phyloP scores from a whole-genome alignment of 148 eudicot species.

The Linanthus parryae region DNA sequence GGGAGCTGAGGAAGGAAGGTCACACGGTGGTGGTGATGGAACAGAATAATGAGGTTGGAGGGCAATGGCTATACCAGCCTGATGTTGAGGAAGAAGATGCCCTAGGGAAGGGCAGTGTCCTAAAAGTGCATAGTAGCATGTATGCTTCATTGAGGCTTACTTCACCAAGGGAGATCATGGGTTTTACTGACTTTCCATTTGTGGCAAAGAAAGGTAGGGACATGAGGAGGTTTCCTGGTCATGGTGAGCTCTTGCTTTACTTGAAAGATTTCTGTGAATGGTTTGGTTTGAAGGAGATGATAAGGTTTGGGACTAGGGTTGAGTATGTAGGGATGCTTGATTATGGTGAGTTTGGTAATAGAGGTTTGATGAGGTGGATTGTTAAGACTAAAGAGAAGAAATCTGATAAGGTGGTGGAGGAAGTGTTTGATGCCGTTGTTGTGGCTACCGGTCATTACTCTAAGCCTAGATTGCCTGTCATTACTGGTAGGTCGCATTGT shows the following conservation, averaged over 20 bases:
- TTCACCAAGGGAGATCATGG: conserved; percentile 78
- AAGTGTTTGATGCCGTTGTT: conserved; percentile 76
- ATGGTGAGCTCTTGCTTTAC: conserved; percentile 50
- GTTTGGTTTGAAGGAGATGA: conserved; percentile 56
- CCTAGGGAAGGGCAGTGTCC: conserved; percentile 32
- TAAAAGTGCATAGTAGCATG: conserved; percentile 63
- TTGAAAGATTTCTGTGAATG: conserved; percentile 57
- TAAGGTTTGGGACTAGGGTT: conserved; percentile 69
- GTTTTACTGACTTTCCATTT: conserved; percentile 71
- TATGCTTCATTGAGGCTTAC: conserved; percentile 58
- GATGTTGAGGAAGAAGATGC: conserved; percentile 54
- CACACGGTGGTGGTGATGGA: conserved; percentile 67
- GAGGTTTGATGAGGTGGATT: conserved; percentile 54
- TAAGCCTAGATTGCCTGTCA: conserved; percentile 61
- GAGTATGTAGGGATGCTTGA: conserved; percentile 57
- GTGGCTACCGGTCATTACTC: conserved; percentile 84
- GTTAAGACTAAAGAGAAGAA: conserved; percentile 45
- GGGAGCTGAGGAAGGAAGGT: conserved; percentile 76
- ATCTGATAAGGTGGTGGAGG: conserved; percentile 40
- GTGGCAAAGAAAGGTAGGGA: conserved; percentile 62
- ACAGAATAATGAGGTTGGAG: conserved; percentile 79
- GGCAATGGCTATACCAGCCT: conserved; percentile 81
- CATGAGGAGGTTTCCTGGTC: conserved; percentile 75
- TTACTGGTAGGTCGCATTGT: conserved; percentile 52
- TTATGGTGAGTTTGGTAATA: conserved; percentile 25